Conservation (phyloP, 768 basidiomycete species). For the Multifurca ochricompacta region DNA sequence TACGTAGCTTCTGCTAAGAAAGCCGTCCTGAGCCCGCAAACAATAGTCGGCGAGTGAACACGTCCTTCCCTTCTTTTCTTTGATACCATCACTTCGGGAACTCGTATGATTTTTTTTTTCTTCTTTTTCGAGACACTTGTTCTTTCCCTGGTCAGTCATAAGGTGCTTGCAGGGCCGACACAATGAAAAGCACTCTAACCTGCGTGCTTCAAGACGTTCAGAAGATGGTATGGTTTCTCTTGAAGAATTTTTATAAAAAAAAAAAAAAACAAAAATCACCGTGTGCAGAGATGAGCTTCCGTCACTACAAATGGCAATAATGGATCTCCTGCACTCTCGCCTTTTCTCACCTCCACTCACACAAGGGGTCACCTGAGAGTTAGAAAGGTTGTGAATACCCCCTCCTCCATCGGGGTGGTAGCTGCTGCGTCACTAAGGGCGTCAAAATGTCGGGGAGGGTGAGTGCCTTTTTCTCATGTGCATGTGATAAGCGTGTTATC, state of each 20-base stretch:
- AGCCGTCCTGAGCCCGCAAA: slow-evolving; percentile 1
- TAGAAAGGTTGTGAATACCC: not conserved
- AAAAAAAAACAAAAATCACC: not conserved
- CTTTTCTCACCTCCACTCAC: not conserved
- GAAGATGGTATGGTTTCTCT: not conserved
- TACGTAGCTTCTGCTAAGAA: not conserved
- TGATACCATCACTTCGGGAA: not conserved
- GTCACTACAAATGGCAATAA: not conserved
- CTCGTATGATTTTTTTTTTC: no score
- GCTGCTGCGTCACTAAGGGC: not conserved
- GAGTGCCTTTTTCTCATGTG: no score
- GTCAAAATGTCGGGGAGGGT: no score
- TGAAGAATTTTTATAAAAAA: not conserved
- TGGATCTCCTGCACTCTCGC: not conserved
- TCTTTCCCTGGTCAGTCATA: not conserved
- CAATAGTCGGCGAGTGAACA: not conserved
- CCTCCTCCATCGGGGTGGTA: not conserved
- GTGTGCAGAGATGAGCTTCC: not conserved
- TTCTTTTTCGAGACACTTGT: not conserved
- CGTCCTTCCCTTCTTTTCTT: not conserved
- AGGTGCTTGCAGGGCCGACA: not conserved
- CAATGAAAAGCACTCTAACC: no score
- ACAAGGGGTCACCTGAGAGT: not conserved
- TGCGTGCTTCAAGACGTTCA: not conserved
- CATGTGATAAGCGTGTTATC: not conserved